A percentile compares a stretch with the other conserved stretches of the same genome.
phyloP scores from a whole-genome alignment of 1,139 yeast genomes.

The Yamadazyma dendronema region DNA sequence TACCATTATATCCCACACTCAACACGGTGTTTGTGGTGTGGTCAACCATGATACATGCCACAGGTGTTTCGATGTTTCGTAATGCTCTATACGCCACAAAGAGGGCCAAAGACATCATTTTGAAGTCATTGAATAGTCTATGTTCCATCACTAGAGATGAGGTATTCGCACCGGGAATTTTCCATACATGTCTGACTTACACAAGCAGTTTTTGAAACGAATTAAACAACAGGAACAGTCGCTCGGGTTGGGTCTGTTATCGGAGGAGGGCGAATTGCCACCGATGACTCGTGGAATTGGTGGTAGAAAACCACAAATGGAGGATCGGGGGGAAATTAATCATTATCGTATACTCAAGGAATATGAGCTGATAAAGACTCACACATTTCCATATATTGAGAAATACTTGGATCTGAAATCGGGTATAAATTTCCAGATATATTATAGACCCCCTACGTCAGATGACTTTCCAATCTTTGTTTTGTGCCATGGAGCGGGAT shows the following conservation, averaged over 20 bases:
- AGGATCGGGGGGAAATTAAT: constrained; percentile 14
- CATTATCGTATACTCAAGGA: constrained; percentile 21
- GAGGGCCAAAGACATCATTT: constrained; percentile 36
- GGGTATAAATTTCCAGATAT: constrained; percentile 44
- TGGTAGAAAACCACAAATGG: not conserved
- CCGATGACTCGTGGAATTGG: not conserved
- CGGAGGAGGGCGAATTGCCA: constrained; percentile 24
- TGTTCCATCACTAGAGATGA: not conserved
- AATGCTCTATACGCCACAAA: constrained; percentile 45
- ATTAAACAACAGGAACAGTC: constrained; percentile 37
- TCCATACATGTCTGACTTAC: constrained; percentile 39
- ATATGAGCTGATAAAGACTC: constrained; percentile 7
- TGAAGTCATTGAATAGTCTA: constrained; percentile 26
- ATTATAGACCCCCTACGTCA: constrained; percentile 53
- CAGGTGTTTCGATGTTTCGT: constrained; percentile 68
- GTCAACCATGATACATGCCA: constrained; percentile 62
- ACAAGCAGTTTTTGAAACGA: constrained; percentile 37
- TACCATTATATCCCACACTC: constrained; percentile 83
- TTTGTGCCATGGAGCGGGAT: constrained; percentile 95
- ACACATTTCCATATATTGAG: constrained; percentile 16
- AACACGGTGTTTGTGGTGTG: constrained; percentile 46
- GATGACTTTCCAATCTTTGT: constrained; percentile 56
- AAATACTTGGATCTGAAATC: constrained; percentile 10
- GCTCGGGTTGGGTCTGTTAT: constrained; percentile 31
- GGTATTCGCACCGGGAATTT: not conserved